Percentiles rank a stretch among this genome's conserved stretches.
phyloP scores from a whole-genome alignment of 2,329 filamentous ascomycete genomes.

The Claviceps sp. region DNA sequence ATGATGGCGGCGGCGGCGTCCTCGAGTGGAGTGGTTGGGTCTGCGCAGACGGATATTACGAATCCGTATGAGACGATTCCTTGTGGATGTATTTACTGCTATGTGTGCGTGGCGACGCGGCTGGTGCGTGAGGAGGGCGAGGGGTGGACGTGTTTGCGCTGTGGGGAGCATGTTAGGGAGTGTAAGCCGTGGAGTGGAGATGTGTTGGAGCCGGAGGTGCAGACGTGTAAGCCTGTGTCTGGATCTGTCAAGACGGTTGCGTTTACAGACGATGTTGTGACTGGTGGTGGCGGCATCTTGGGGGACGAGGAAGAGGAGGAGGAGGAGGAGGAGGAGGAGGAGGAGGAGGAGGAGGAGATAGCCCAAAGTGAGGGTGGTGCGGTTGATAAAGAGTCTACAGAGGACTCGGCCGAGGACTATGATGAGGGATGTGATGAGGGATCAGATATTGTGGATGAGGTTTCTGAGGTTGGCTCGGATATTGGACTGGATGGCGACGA shows the following conservation, averaged over 20 bases:
- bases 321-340: slow-evolving; percentile 3
- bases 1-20: slow-evolving; percentile 56
- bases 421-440: slow-evolving; percentile 7
- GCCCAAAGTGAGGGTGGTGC: background rate
- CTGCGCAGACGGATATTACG: slow-evolving; percentile 82
- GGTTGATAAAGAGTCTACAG: slow-evolving; percentile 10
- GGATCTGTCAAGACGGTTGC: slow-evolving; percentile 43
- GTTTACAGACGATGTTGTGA: slow-evolving; percentile 42
- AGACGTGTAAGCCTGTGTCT: slow-evolving; percentile 23
- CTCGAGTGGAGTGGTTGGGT: slow-evolving; percentile 64
- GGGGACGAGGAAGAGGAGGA: slow-evolving; percentile 16
- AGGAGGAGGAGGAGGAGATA: slow-evolving; percentile 9
- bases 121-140: slow-evolving; percentile 89
- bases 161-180: slow-evolving; percentile 68
- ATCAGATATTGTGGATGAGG: slow-evolving; percentile 4
- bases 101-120: slow-evolving; percentile 81
- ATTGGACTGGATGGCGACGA: slow-evolving; percentile 4
- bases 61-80: slow-evolving; percentile 89
- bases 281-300: slow-evolving; percentile 15
- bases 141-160: slow-evolving; percentile 83
- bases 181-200: slow-evolving; percentile 90
- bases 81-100: slow-evolving; percentile 91
- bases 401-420: slow-evolving; percentile 5
- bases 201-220: slow-evolving; percentile 50
- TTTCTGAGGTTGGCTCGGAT: slow-evolving; percentile 3